Evolutionary conservation across 495 filamentous ascomycete species (phyloP).

Genomic region (Stereocaulon alpinum): DNA sequence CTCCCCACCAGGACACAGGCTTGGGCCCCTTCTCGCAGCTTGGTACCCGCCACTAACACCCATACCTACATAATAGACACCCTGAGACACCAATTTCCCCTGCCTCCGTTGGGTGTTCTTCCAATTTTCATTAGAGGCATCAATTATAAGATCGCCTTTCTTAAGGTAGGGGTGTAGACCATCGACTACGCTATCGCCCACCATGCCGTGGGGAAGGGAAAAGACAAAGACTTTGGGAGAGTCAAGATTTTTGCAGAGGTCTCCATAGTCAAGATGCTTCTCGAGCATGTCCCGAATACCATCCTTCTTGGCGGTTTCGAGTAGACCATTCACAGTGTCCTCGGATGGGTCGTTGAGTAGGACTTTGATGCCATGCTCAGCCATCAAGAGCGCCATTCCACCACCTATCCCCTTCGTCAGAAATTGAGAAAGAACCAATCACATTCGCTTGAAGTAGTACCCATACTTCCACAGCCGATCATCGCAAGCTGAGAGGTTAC

Average conservation of each 20-base stretch:
- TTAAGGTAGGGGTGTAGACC: conserved; percentile 46
- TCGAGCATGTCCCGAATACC: conserved; percentile 26
- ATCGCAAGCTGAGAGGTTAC: neutral
- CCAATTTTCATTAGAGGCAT: conserved; percentile 64
- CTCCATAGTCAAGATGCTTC: conserved; percentile 31
- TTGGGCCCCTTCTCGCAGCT: conserved; percentile 52
- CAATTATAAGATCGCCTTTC: conserved; percentile 58
- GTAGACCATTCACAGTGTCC: conserved; percentile 36
- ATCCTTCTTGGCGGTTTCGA: conserved; percentile 29
- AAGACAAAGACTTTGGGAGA: conserved; percentile 48
- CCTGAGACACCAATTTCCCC: conserved; percentile 41
- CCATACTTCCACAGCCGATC: conserved; percentile 11
- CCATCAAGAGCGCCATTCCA: conserved; percentile 51
- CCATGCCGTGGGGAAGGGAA: conserved; percentile 57
- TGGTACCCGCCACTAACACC: conserved; percentile 65
- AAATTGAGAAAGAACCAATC: too few relatives aligned
- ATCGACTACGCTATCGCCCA: conserved; percentile 54
- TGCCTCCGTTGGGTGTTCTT: conserved; percentile 56
- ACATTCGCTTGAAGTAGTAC: neutral
- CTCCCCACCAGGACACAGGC: conserved; percentile 56
- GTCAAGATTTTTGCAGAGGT: conserved; percentile 34
- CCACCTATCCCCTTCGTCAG: neutral
- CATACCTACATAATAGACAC: conserved; percentile 55
- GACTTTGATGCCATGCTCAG: conserved; percentile 46
- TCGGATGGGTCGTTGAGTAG: conserved; percentile 47